These are phyloP conservation scores for Candida parachauliodes DNA, from an alignment of 805 yeast species.

Conservation along the genomic window DNA sequence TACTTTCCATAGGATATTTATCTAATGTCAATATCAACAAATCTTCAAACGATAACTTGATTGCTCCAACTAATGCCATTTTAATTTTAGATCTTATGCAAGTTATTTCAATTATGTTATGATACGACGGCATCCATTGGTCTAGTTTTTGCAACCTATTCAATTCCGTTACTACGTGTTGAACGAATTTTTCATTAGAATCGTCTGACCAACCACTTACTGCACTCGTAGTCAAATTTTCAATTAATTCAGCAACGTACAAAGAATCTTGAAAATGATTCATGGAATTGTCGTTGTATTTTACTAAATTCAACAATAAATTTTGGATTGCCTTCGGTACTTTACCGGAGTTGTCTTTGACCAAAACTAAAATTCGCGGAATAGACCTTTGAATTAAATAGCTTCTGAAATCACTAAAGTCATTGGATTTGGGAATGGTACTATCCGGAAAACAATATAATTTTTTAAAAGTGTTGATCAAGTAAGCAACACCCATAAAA, in stretches of 20 bases:
- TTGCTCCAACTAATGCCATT: slow-evolving; percentile 54
- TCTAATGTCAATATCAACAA: slow-evolving; percentile 50
- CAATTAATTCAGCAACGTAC: slow-evolving; percentile 59
- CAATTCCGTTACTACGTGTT: slow-evolving; percentile 54
- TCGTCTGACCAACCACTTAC: slow-evolving; percentile 6
- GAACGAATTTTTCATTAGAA: slow-evolving; percentile 17
- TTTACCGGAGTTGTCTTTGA: slow-evolving; percentile 59
- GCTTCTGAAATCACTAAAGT: slow-evolving; percentile 66
- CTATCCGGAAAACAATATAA: slow-evolving; percentile 68
- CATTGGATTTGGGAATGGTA: slow-evolving; percentile 71
- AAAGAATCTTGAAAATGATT: slow-evolving; percentile 72
- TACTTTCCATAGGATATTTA: slow-evolving; percentile 45
- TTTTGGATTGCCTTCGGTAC: slow-evolving; percentile 56
- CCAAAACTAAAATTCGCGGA: slow-evolving; percentile 54
- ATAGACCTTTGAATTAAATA: slow-evolving; percentile 71
- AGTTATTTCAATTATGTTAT: slow-evolving; percentile 48
- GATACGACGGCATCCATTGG: slow-evolving; percentile 78
- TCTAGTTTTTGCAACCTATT: slow-evolving; percentile 77
- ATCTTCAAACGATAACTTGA: slow-evolving; percentile 51
- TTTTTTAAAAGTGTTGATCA: slow-evolving; percentile 63
- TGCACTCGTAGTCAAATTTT: slow-evolving; percentile 40
- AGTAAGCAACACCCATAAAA: slow-evolving; percentile 71
- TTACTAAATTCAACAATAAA: slow-evolving; percentile 65
- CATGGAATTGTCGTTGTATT: slow-evolving; percentile 81
- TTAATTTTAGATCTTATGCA: slow-evolving; percentile 58